Percentiles rank a stretch among this genome's conserved stretches.
These are phyloP conservation scores for Ophiocordyceps camponoti-rufipedis DNA, from an alignment of 2,329 filamentous ascomycete species.

Conservation along the genomic window DNA sequence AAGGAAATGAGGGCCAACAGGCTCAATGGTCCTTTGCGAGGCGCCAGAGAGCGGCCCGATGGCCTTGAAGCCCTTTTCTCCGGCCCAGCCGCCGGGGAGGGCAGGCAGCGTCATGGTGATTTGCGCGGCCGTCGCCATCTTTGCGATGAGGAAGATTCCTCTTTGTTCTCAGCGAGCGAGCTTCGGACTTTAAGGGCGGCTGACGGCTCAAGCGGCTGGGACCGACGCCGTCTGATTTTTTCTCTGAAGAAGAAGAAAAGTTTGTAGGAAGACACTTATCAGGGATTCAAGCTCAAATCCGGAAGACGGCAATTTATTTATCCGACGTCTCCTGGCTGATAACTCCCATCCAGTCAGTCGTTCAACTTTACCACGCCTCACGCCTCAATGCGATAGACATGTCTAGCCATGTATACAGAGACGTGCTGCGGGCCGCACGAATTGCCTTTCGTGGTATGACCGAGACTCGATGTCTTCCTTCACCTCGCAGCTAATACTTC, in stretches of 20 bases:
- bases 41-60: constrained; percentile 59
- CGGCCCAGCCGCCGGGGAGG: constrained; percentile 65
- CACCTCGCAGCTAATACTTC: not conserved
- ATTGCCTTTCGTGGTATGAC: constrained; percentile 64
- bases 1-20: constrained; percentile 92
- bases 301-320: not conserved
- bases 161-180: not conserved
- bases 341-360: not conserved
- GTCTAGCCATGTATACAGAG: constrained; percentile 62
- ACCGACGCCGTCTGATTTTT: not conserved
- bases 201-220: not conserved
- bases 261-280: constrained; percentile 1
- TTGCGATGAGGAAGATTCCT: constrained; percentile 2
- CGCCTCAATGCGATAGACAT: constrained; percentile 19
- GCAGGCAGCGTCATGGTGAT: constrained; percentile 51
- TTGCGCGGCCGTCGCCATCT: constrained; percentile 47
- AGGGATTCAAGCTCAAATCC: not conserved
- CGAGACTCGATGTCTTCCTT: not conserved
- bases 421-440: constrained; percentile 61
- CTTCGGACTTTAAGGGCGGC: not conserved
- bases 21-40: constrained; percentile 78
- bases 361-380: not conserved
- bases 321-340: not conserved
- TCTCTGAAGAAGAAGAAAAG: not conserved
- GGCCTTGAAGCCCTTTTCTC: constrained; percentile 83